Base-by-base conservation (phyloP, 2,329 filamentous ascomycete genomes). In the Aspergillus eucalypticola region DNA sequence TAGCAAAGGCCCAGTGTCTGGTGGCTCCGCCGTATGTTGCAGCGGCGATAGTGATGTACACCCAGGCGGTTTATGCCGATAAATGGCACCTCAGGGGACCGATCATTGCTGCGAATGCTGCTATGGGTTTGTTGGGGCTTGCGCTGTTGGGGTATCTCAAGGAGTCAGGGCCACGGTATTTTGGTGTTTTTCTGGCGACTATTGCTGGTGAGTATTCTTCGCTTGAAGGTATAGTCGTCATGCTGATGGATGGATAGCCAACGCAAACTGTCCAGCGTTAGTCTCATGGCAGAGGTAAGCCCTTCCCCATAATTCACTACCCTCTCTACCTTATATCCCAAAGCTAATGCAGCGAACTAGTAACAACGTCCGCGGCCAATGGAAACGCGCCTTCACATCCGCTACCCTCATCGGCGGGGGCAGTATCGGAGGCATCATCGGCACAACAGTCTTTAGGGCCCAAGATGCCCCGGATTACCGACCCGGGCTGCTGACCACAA, bases 341-440 rank as follows among this genome's bases (percentile, higher is more conserved):
- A 3, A 8, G 11, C 21, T 44, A 19, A 13, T 11, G 42, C 32
- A 29, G 27, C 25, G 13, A 8, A 44, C 56, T 58, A 89, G 89
- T 49, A 94, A 93, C 78, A 95, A 94, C 75, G 88, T 95, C 70
- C 86, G 90, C 54, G 91, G 90, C 0, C 90, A 94, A 78, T 94
- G 90, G 90, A 94, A 94, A 80, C 86, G 91, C 50, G 90, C 90
- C 1, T 88, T 94, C 67, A 88, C 86, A 73, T 89, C 86, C 55
- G 89, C 90, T 2, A 88, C 87, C 0, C 82, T 92, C 3, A 88
- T 94, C 10, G 62, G 64, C 8, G 60, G 48, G 10, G 65, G 65
- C 11, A 58, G 61, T 13, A 61, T 64, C 15, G 65, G 64, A 13
- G 65, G 65, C 1, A 64, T 67, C 11, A 57, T 66, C 15, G 62